Evolutionary conservation across 2,329 filamentous ascomycete species (phyloP), one percentile per base, ranked within the genome.

Genomic region (Magnaporthales sp.): DNA sequence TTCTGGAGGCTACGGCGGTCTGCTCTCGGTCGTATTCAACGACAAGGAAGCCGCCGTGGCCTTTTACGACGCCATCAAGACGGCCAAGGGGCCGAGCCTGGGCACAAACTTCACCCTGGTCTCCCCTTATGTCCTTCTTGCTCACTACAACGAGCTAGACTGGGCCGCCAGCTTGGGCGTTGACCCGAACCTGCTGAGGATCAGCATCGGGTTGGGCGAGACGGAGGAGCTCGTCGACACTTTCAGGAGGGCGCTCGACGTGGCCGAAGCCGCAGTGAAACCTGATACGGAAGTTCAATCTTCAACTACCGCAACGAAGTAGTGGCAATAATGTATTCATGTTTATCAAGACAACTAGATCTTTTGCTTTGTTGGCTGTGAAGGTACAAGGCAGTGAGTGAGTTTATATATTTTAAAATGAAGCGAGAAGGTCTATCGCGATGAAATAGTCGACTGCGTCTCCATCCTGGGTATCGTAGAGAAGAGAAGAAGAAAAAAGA

Each of bases 71-170:
- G 84, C 86, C 13, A 80, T 99, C 19, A 88, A 96, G 69, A 95
- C 93, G 1, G 89, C 92, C 54, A 99, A 99, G 77, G 95, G 95
- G 0, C 95, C 95, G 0, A 97, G 93, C 77, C 81, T 99, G 64
- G 95, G 95, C 2, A 98, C 95, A 0, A 99, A 99, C 77, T 99
- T 99, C 75, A 98, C 95, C 0, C 81, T 99, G 51, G 90, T 90
- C 67, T 96, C 90, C 63, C 95, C 95, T 0, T 99, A 97, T 76
- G 92, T 95, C 26, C 81, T 99, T 38, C 78, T 99, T 32, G 95
- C 95, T 4, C 95, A 99, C 77, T 99, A 95, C 73, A 83, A 85
- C 62, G 95, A 99, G 80, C 77, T 98, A 58, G 89, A 93, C n/a
- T 99, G 95, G 95, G 92, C 91, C 60, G 87, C 85, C 29, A 82